Evolutionary conservation across 805 yeast species (phyloP), one percentile per base, ranked within the genome.

Genomic region (Saturnispora hagleri): DNA sequence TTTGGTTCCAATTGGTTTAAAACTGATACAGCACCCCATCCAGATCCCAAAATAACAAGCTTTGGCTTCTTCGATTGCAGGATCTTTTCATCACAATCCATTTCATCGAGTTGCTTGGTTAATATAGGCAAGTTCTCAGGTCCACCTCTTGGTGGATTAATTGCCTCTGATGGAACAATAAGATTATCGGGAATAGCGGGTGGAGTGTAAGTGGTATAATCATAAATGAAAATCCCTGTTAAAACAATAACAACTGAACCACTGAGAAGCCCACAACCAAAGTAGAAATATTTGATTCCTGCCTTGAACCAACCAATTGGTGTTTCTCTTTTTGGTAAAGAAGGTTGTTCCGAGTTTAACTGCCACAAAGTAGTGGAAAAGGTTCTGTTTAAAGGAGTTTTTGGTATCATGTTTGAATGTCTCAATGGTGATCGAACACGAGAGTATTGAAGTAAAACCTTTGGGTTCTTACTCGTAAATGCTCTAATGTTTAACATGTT

Each of bases 11-110:
- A 73, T 66, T 82, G 79, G 72, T 87, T 88, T 69, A 90, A 76
- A 55, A 89, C 70, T 9, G 96, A 82, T 48, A 90, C 84, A 8
- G 95, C 79, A 54, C 96, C 97, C 98, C 97, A 91, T 48, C 97
- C 98, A 31, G 95, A 82, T 55, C 95, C 95, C 63, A 80, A 78
- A 69, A 77, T 82, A 51, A 91, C 93, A 61, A 83, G 70, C 15
- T 85, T 81, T 68, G 82, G 82, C 74, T 80, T 82, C 61, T 74
- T 68, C 52, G 77, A 77, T 50, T 84, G 87, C 17, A 24, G 18
- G 10, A 38, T 36, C 36, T 75, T 76, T n/a, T 63, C 72, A n/a
- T 65, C 73, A 20, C 69, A 72, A 27, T 83, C 88, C 54, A 71
- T 75, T 40, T 79, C 77, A 59, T 82, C 89, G 51, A 83, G 65